Conservation (phyloP, 2,329 filamentous ascomycete species). For the Penicillium vulpinum region DNA sequence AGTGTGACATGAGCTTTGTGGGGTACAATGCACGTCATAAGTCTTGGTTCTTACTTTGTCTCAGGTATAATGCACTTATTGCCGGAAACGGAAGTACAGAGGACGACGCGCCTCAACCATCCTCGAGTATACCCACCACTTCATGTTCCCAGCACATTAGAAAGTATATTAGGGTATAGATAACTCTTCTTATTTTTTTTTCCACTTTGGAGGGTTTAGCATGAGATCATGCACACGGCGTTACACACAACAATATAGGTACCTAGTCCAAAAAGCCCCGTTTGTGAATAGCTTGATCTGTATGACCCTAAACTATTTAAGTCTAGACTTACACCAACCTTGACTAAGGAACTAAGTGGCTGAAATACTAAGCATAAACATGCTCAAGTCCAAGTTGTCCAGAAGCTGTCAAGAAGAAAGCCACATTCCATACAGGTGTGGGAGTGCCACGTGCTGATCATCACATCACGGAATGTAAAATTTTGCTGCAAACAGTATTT, state of each 20-base stretch:
- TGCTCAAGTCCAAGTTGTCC: neutral
- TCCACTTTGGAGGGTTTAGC: neutral
- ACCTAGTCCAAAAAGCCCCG: too few species aligned
- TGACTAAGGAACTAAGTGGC: too few species aligned
- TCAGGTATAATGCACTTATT: neutral
- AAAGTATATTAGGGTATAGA: neutral
- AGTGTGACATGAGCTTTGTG: neutral
- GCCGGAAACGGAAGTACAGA: constrained; percentile 12
- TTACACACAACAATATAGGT: neutral
- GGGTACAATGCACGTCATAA: neutral
- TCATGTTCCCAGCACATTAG: neutral
- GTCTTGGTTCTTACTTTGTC: neutral
- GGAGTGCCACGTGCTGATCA: constrained; percentile 3
- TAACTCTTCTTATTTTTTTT: neutral
- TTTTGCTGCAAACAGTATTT: constrained; percentile 2
- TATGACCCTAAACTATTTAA: neutral
- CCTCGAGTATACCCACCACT: constrained; percentile 5
- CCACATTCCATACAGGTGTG: neutral
- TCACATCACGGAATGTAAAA: constrained; percentile 4
- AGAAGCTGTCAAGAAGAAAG: neutral
- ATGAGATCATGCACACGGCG: neutral
- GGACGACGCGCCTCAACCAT: neutral
- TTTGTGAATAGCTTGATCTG: neutral
- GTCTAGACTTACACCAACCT: neutral
- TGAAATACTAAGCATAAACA: neutral